Conservation (phyloP, 306 rosid species). For the peach (Prunus persica) region Prunus_persica_NCBIv2 NC_034015.1:14211001-14211500, state of each 20-base stretch:
- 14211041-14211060: slow-evolving; percentile 39
- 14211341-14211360: slow-evolving; percentile 31
- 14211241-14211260: slow-evolving; percentile 37
- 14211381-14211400: slow-evolving; percentile 45
- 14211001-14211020: slow-evolving; percentile 57
- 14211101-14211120: background rate
- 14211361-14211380: slow-evolving; percentile 46
- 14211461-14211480: slow-evolving; percentile 54
- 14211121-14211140: too few species aligned
- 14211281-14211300: slow-evolving; percentile 40
- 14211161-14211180: too few species aligned
- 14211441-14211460: slow-evolving; percentile 38
- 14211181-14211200: too few species aligned
- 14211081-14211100: background rate
- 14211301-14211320: slow-evolving; percentile 39
- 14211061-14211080: slow-evolving; percentile 36
- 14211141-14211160: too few species aligned
- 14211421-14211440: slow-evolving; percentile 46
- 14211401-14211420: slow-evolving; percentile 32
- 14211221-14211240: slow-evolving; percentile 43
- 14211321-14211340: slow-evolving; percentile 36
- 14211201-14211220: background rate
- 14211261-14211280: slow-evolving; percentile 35
- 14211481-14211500: slow-evolving; percentile 43
- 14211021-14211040: slow-evolving; percentile 37